These are phyloP conservation scores for Rhipidocladum racemiflorum DNA, from an alignment of 176 grass and related monocot species.

Conservation along the genomic window DNA sequence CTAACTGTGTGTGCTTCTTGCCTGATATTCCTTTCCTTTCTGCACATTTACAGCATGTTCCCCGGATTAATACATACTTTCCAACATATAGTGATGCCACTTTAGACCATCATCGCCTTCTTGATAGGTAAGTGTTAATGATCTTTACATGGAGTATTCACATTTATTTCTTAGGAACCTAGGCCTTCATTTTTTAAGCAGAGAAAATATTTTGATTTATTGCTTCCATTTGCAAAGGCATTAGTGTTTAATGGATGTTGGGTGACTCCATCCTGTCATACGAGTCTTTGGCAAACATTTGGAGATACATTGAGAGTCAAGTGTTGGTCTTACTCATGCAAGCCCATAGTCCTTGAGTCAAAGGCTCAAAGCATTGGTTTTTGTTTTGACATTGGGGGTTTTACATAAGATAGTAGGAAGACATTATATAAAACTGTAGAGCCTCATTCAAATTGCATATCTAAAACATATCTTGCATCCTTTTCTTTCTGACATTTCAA, in stretches of 20 bases:
- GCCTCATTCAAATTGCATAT: not conserved
- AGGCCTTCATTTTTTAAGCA: not conserved
- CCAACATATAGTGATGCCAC: constrained; percentile 78
- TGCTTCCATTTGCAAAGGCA: not conserved
- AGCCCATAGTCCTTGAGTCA: not conserved
- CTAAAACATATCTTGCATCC: not conserved
- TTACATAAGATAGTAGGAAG: not conserved
- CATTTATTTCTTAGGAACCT: not conserved
- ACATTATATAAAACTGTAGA: not conserved
- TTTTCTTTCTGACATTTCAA: constrained; percentile 6
- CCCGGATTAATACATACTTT: constrained; percentile 84
- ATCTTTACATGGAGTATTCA: constrained; percentile 9
- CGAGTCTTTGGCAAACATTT: constrained; percentile 5
- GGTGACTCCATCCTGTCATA: not conserved
- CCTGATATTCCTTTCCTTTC: constrained; percentile 21
- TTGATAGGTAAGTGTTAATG: constrained; percentile 63
- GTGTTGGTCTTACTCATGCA: not conserved
- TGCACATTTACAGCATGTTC: constrained; percentile 66
- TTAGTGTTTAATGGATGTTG: not conserved
- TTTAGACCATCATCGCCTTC: constrained; percentile 84
- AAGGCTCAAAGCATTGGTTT: not conserved
- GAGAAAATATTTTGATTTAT: not conserved
- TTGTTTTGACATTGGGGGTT: constrained; percentile 4
- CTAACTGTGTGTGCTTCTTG: not conserved
- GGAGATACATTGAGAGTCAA: constrained; percentile 1